Base-by-base conservation (phyloP, 2,329 filamentous ascomycete species). In the Albophoma yamanashiensis region DNA sequence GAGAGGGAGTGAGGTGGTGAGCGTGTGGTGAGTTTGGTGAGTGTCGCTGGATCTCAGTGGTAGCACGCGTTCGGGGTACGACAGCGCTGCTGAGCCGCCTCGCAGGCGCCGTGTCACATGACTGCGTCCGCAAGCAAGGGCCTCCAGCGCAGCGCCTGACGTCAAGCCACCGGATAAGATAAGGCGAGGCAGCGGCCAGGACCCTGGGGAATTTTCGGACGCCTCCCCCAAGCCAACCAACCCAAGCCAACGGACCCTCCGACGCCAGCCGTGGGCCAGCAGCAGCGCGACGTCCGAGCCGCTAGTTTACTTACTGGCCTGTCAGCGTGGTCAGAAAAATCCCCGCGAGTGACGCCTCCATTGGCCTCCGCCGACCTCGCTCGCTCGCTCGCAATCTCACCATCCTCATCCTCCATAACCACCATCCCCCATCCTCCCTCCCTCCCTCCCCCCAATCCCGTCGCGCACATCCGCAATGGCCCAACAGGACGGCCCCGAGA, bases 401-500 rank as follows among this genome's bases (percentile, higher is more conserved):
- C 31, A 8, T 14, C 45, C 11, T 12, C 45, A 12, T 20, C 47
- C 47, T 31, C n/a, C n/a, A n/a, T n/a, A n/a, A n/a, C 12, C 25
- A 20, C 8, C 47, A 52, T 52, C 47, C 27, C 25, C 25, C 14
- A 52, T 34, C 17, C n/a, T n/a, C n/a, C n/a, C n/a, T n/a, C 47
- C 27, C n/a, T 25, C n/a, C 43, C 2, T 4, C 43, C 22, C 14
- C 17, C 27, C 17, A 53, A 36, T 53, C 31, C 31, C 14, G 20
- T 36, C 50, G 50, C 27, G 31, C 50, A 34, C 4, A 36, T n/a
- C 11, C 50, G 31, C 50, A 62, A 74, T 73, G 71, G 67, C 69
- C 42, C 65, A 67, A 59, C 65, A 65, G 56, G 67, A 69, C 59
- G 67, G 62, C 39, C 63, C 61, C 50, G 63, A 68, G 61, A 75